phyloP scores from a whole-genome alignment of 1,284 basidiomycete species.

The Termitomyces sp. region DNA sequence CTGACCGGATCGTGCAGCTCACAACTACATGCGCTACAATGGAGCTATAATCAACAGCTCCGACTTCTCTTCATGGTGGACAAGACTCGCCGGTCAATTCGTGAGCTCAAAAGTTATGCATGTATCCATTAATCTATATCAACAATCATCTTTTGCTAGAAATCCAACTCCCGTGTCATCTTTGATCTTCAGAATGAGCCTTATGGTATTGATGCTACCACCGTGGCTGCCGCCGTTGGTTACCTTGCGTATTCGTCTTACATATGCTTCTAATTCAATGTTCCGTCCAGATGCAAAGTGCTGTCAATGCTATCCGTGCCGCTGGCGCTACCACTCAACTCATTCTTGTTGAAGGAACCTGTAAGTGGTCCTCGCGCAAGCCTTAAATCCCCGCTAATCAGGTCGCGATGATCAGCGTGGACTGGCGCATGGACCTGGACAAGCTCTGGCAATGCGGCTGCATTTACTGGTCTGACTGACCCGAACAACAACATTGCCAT shows the following conservation, averaged over 20 bases:
- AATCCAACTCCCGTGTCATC: slow-evolving; percentile 47
- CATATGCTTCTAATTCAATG: background rate
- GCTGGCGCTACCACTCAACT: slow-evolving; percentile 53
- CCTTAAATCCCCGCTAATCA: slow-evolving; percentile 1
- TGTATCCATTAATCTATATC: background rate
- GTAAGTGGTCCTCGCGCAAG: slow-evolving; percentile 24
- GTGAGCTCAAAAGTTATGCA: slow-evolving; percentile 27
- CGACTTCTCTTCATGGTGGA: slow-evolving; percentile 41
- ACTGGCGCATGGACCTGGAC: slow-evolving; percentile 52
- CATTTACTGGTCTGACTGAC: slow-evolving; percentile 48
- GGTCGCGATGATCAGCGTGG: slow-evolving; percentile 27
- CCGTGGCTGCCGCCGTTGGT: slow-evolving; percentile 41
- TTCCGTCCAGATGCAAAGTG: slow-evolving; percentile 49
- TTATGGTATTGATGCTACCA: slow-evolving; percentile 43
- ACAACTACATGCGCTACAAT: slow-evolving; percentile 60
- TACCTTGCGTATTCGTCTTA: background rate
- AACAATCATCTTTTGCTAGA: slow-evolving; percentile 24
- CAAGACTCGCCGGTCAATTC: slow-evolving; percentile 48
- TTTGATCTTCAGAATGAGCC: slow-evolving; percentile 68
- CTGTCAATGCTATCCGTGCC: slow-evolving; percentile 56
- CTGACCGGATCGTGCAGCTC: slow-evolving; percentile 29
- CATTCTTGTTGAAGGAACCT: slow-evolving; percentile 49
- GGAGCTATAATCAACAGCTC: slow-evolving; percentile 41
- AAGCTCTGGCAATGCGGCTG: slow-evolving; percentile 51
- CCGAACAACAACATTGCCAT: slow-evolving; percentile 60